Percentiles rank a stretch among this genome's conserved stretches.
Conservation (phyloP, 1,139 yeast species). For the Suhomyces chickasaworum region DNA sequence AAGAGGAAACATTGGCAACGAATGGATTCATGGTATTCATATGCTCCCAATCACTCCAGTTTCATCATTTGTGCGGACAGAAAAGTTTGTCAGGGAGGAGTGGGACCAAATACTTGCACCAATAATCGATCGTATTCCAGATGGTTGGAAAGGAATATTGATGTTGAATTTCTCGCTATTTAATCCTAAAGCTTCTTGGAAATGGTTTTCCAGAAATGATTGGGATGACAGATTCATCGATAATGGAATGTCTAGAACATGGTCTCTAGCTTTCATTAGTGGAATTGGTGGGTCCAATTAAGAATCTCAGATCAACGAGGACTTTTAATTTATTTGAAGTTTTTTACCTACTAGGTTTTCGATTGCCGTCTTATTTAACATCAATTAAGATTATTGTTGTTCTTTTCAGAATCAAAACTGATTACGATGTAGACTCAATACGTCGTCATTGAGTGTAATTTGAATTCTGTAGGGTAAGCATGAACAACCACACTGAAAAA, state of each 20-base stretch:
- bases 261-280: conserved; percentile 47
- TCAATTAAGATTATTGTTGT: too few species aligned
- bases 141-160: conserved; percentile 50
- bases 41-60: conserved; percentile 51
- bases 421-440: too few species aligned
- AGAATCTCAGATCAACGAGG: too few species aligned
- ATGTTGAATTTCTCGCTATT: conserved; percentile 42
- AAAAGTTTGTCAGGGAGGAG: conserved; percentile 43
- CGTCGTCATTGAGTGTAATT: too few species aligned
- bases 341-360: too few species aligned
- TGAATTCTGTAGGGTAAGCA: too few species aligned
- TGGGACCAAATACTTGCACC: conserved; percentile 41
- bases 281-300: conserved; percentile 44
- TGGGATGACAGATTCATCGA: conserved; percentile 44
- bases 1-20: conserved; percentile 43
- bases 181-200: conserved; percentile 40
- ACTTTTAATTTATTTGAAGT: too few species aligned
- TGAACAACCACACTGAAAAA: too few species aligned
- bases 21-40: conserved; percentile 52
- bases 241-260: conserved; percentile 49
- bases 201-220: conserved; percentile 41
- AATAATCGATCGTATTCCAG: conserved; percentile 40
- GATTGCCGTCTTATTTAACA: too few species aligned
- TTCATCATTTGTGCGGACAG: conserved; percentile 40
- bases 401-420: too few species aligned